Base-by-base conservation (phyloP, 805 yeast genomes). In the Zygoascus flipseniorum region DNA sequence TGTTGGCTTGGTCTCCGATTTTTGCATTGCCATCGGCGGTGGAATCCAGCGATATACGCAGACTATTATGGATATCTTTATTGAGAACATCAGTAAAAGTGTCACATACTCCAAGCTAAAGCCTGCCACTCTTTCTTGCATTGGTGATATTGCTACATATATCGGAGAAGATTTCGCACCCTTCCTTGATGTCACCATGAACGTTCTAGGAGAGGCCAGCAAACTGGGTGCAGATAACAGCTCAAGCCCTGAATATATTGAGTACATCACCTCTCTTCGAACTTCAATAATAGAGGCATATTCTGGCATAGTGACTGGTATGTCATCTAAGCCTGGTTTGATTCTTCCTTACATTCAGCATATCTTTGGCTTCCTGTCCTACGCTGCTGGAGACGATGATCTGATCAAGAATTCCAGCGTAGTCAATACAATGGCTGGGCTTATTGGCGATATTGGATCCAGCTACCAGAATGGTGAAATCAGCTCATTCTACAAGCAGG, bases 241-340 rank as follows among this genome's bases (percentile, higher is more conserved):
- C 60, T 71, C 77, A 43, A 75, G 89, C 9, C 65, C 80, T 43
- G 98, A 93, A 57, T 79, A 89, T 18, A 74, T 82, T 54, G 97
- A 90, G 57, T 88, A 88, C 63, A 77, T 84, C 35, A 72, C 80
- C 56, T 76, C 74, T 48, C 80, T 93, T 47, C 82, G 84, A 60
- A 97, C 89, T 70, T 77, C 98, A 5, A 92, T 90, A n/a, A 76
- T 93, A 61, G 98, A 93, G 69, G 89, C 97, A 41, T 93, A 89
- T 66, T 96, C 90, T 37, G 99, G 99, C 57, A 83, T 93, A 49
- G 89, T 92, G 54, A 89, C 95, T 49, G 97, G 98, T n/a, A 70
- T 88, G 62, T 82, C 80, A 56, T 84, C 79, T 52, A 70, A 74
- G 18, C 89, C 96, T 16, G 79, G 79, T 42, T 77, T 80, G 41